Base-by-base conservation (phyloP, 2,329 filamentous ascomycete genomes). In the Purpureocillium lavendulum region DNA sequence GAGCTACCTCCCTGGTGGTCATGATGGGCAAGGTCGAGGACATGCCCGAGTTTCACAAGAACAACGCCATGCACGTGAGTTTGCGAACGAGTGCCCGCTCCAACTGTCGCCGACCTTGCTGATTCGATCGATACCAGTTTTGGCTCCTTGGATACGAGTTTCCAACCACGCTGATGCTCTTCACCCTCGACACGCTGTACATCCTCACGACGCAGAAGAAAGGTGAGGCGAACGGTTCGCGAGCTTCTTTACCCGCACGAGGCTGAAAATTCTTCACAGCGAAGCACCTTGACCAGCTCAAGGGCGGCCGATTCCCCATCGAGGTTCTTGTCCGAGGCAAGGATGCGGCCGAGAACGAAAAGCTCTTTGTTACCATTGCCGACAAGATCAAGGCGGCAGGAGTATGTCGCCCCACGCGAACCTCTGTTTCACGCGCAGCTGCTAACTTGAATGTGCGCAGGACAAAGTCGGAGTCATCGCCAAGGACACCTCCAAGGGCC, bases 141-240 rank as follows among this genome's bases (percentile, higher is more conserved):
- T 98, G 94, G 94, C 75, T 98, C 40, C 77, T 98, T 46, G 92
- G 92, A 54, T 98, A 98, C 71, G 92, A 98, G 62, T 98, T 98
- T 57, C 92, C 92, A 28, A 89, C 90, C 30, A 98, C 92, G 0
- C 71, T 98, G 47, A 87, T 98, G 71, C 75, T 98, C 38, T 81
- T 98, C 60, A 97, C 90, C 1, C 69, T 82, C 45, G 92, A 97
- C 45, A 80, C 80, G 35, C 73, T 97, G 52, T 94, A 92, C 65
- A 83, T 97, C 43, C 80, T 98, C 49, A 98, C 92, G 7, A 98
- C 92, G 6, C 83, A 87, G 43, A 98, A 98, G 69, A 98, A 98
- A 79, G 90, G 88, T 94, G 58, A 30, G 49, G n/a, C 16, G 7
- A 28, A 30, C 7, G 7, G 16, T 6, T 14, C 15, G 16, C 14